Evolutionary conservation across 1,139 yeast genomes (phyloP).

Genomic region (Pichia sp.): DNA sequence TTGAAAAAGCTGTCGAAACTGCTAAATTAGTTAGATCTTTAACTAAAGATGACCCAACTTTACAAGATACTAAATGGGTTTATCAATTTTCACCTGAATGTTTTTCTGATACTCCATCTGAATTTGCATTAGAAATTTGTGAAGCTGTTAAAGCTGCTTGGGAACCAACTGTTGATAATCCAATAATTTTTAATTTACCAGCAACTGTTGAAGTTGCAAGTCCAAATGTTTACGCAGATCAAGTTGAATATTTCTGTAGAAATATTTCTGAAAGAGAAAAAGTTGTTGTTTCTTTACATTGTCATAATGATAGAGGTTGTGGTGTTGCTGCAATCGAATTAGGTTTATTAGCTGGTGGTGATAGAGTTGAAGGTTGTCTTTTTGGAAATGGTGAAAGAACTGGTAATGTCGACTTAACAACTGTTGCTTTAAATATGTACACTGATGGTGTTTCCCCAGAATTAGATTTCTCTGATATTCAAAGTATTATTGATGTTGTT

Average conservation of each 20-base stretch:
- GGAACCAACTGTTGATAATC: constrained; percentile 78
- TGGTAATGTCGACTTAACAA: constrained; percentile 93
- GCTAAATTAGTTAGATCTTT: constrained; percentile 72
- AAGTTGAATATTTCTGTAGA: constrained; percentile 81
- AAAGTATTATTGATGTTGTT: constrained; percentile 71
- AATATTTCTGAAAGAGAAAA: constrained; percentile 78
- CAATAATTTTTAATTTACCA: constrained; percentile 92
- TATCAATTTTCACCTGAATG: constrained; percentile 95
- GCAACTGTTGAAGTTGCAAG: constrained; percentile 97
- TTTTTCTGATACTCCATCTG: constrained; percentile 83
- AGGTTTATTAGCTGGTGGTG: constrained; percentile 93
- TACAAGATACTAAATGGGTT: constrained; percentile 72
- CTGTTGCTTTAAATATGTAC: constrained; percentile 86
- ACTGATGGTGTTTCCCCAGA: constrained; percentile 89
- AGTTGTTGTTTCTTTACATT: constrained; percentile 84
- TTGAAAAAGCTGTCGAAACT: constrained; percentile 75
- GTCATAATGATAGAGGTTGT: constrained; percentile 96
- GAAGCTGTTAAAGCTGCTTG: constrained; percentile 95
- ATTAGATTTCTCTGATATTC: constrained; percentile 78
- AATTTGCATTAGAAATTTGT: constrained; percentile 77
- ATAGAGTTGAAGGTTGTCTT: constrained; percentile 94
- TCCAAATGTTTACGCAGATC: constrained; percentile 95
- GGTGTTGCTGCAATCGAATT: constrained; percentile 97
- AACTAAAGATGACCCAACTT: constrained; percentile 82
- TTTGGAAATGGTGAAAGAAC: constrained; percentile 99